These are phyloP conservation scores for Oryza glaberrima DNA, from an alignment of 176 grass and related monocot genomes.

Conservation along the genomic window DNA sequence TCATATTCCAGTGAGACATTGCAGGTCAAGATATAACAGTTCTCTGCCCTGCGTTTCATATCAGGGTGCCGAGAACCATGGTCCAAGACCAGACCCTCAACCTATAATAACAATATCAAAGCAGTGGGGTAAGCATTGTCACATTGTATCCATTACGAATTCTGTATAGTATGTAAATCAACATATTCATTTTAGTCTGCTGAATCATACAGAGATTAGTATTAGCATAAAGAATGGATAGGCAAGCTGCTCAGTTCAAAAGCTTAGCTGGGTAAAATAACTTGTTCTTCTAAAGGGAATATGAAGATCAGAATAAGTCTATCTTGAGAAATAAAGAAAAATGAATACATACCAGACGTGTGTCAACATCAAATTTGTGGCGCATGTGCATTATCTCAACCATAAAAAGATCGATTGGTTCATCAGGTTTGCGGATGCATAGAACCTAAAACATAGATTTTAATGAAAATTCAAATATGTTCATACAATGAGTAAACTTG, in stretches of 20 bases:
- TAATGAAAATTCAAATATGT: constrained; percentile 6
- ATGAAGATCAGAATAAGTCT: background rate
- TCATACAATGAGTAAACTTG: background rate
- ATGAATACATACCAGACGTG: constrained; percentile 65
- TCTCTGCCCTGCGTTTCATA: constrained; percentile 97
- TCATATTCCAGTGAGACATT: constrained; percentile 99
- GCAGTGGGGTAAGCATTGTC: background rate
- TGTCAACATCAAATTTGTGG: constrained; percentile 97
- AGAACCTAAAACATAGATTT: constrained; percentile 57
- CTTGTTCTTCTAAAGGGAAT: background rate
- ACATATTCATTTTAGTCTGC: background rate
- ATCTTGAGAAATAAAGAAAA: constrained; percentile 17
- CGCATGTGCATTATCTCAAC: constrained; percentile 99
- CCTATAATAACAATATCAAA: constrained; percentile 45
- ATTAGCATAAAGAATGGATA: background rate
- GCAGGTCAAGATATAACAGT: constrained; percentile 96
- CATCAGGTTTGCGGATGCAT: constrained; percentile 71
- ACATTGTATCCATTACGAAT: background rate
- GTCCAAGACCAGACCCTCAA: constrained; percentile 96
- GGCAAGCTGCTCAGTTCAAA: constrained; percentile 5
- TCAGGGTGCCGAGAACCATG: constrained; percentile 99
- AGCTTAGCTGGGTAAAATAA: background rate
- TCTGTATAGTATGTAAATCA: background rate
- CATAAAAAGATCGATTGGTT: constrained; percentile 98
- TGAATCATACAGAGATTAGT: background rate